Conservation (phyloP, 352 stramenopile genomes). For the Globisporangium apiculatum region DNA sequence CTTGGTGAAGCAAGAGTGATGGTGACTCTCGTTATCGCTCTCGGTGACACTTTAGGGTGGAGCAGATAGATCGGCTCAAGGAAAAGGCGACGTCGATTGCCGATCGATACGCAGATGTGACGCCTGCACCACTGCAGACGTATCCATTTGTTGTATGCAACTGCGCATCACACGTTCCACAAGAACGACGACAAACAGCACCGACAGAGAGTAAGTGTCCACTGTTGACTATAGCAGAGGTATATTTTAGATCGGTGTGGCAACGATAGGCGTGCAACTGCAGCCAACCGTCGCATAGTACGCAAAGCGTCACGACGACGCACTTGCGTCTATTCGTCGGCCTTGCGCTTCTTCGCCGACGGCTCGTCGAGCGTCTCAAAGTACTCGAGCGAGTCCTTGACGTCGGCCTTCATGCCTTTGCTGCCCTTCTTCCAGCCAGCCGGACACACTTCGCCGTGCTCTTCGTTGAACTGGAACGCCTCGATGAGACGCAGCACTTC, state of each 20-base stretch:
- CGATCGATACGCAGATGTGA: too few species aligned
- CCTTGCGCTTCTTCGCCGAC: slow-evolving; percentile 10
- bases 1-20: neutral
- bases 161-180: too few species aligned
- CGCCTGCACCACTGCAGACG: too few species aligned
- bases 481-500: slow-evolving; percentile 88
- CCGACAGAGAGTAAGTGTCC: too few species aligned
- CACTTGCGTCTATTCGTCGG: slow-evolving; percentile 2
- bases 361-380: slow-evolving; percentile 38
- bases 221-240: too few species aligned
- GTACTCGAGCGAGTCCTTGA: slow-evolving; percentile 20
- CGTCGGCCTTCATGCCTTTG: neutral
- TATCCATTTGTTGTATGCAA: too few species aligned
- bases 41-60: neutral
- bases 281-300: neutral
- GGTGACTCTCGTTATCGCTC: neutral
- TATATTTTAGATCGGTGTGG: neutral
- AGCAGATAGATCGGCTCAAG: neutral
- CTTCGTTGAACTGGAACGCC: slow-evolving; percentile 89
- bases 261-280: neutral
- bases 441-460: slow-evolving; percentile 89
- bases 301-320: neutral
- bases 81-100: too few species aligned
- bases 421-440: slow-evolving; percentile 87
- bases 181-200: too few species aligned